These are phyloP conservation scores for Stephania japonica DNA, from an alignment of 164 flowering plant genomes.

Conservation along the genomic window DNA sequence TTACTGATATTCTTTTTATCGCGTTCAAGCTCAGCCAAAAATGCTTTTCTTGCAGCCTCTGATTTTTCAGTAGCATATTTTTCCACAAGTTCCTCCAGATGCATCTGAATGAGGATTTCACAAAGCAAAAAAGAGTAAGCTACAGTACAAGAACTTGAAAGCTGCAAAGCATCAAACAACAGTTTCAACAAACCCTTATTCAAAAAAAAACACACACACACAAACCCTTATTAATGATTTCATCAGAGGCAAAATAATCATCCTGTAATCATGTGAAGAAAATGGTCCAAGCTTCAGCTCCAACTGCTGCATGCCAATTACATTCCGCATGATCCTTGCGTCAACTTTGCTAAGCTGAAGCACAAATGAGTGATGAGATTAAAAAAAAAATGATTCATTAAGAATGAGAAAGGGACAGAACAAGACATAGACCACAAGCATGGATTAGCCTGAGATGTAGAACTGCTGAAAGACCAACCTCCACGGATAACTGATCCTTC, in stretches of 20 bases:
- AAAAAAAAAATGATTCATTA: not conserved
- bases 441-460: not conserved
- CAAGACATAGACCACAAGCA: not conserved
- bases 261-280: constrained; percentile 64
- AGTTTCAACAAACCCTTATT: constrained; percentile 53
- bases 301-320: constrained; percentile 71
- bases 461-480: constrained; percentile 47
- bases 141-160: not conserved
- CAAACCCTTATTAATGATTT: constrained; percentile 79
- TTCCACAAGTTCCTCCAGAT: constrained; percentile 83
- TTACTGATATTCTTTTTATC: constrained; percentile 55
- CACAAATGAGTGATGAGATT: not conserved
- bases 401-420: constrained; percentile 14
- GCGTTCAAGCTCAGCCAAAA: constrained; percentile 88
- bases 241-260: constrained; percentile 64
- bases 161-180: not conserved
- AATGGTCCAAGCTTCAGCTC: constrained; percentile 71
- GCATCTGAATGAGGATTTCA: constrained; percentile 45
- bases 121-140: constrained; percentile 9
- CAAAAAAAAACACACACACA: constrained; percentile 4
- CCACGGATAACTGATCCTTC: constrained; percentile 70
- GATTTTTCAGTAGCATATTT: constrained; percentile 93
- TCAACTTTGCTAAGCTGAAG: constrained; percentile 89
- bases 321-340: constrained; percentile 65
- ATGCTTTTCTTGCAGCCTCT: constrained; percentile 97